Base-by-base conservation (phyloP, 169 alveolate genomes). In the Cyclospora cayetanensis region DNA sequence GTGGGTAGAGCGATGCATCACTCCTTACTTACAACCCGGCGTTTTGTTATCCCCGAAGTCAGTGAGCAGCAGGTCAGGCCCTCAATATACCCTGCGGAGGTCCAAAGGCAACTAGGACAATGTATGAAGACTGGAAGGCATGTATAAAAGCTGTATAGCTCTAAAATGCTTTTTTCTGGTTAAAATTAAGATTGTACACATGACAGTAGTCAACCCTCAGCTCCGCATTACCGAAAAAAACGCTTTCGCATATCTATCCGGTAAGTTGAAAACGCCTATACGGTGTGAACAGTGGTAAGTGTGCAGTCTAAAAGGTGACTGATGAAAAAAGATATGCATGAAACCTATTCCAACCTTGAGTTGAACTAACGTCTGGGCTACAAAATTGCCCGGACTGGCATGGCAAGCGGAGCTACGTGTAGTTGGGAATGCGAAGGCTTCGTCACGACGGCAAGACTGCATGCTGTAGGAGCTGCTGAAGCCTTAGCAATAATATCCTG, bases 1-100 rank as follows among this genome's bases (percentile, higher is more conserved):
- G 55, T 83, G 90, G 90, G 80, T 83, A 31, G 42, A 52, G 25
- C 18, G 31, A 29, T 83, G 90, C 80, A 83, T 83, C 50, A 35
- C 9, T 18, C 90, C 90, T 1, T 20, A 55, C 34, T 20, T 83
- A 37, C 1, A 0, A 2, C 15, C 18, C 12, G 86, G 66, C 5
- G 86, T 31, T 3, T 15, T 55, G 11, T 53, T 50, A 20, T 25
- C 89, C 25, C 27, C 27, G 11, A 41, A n/a, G 4, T 1, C 86
- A 2, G 15, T 70, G 46, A 29, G 37, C 9, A 70, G 83, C 53
- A 34, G 4, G 27, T 0, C 27, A 53, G 55, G 18, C 27, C 55
- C 20, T 34, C 11, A 35, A 5, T 50, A 9, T 83, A 53, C 66
- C 35, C 90, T 41, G 7, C 46, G 39, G 25, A 60, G 65, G 50